Base-by-base conservation (phyloP, 352 stramenopile species). In the Phytopythium montanum region DNA sequence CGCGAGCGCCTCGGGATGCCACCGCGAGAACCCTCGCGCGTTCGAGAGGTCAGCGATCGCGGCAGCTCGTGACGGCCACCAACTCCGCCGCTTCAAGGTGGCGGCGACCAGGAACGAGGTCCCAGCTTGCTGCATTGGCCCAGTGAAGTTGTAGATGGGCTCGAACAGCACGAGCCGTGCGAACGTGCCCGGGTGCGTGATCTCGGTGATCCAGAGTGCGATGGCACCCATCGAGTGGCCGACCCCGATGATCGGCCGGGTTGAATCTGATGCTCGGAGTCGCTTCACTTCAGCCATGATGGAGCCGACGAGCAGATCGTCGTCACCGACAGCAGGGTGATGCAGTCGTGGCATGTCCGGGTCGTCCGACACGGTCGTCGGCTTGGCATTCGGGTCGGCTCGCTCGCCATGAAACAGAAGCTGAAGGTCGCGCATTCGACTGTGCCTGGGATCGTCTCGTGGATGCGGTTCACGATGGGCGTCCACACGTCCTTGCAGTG, bases 191-290 rank as follows among this genome's bases (percentile, higher is more conserved):
- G 65, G 65, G 26, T 38, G 26, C 23, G 21, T 36, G 46, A 48
- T 48, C 52, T 48, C 33, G 2, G 52, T 23, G 26, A 48, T 25
- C 46, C 46, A 54, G 10, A 38, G 16, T 26, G 34, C 38, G 5
- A 50, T 29, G 0, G 54, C 56, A 46, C 65, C 65, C 60, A 72
- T 65, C 10, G 65, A 72, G 29, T 72, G 65, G 25, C 56, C 65
- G 33, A 68, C 64, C 6, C 39, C 65, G 8, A 72, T 45, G 31
- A 72, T 39, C 18, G 53, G 49, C 21, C 48, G 26, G 10, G 13
- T 55, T 16, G 23, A 5, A 31, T 38, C 55, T 13, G 36, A 42
- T 16, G 36, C 36, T n/a, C 7, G 18, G 18, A 61, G 19, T 3
- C 21, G 14, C 33, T 52, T 39, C 13, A 38, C 41, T 12, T 56